Base-by-base conservation (phyloP, 2,329 filamentous ascomycete species). In the Davidsoniella eucalypti region DNA sequence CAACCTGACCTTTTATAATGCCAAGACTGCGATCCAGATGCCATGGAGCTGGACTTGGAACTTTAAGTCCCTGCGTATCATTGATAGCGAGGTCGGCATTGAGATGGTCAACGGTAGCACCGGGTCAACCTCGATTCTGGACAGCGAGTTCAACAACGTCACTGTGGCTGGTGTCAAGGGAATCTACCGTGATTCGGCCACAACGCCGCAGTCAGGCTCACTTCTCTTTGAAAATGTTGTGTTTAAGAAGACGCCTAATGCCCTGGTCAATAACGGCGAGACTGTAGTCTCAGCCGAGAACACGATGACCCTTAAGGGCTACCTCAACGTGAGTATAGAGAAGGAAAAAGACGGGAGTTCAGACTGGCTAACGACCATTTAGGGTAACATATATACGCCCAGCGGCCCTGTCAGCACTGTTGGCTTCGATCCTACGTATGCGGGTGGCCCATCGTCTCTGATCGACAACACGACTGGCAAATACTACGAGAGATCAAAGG, bases 11-110 rank as follows among this genome's bases (percentile, higher is more conserved):
- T 82, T 86, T 64, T 75, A 73, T 57, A 69, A 72, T 54, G 75
- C 76, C 56, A 67, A 78, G 57, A 82, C 78, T 9, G 83, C 78
- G 44, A 77, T 86, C 52, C 74, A 72, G 61, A 79, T 84, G 67
- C 73, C 81, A 54, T 87, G 82, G 82, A 76, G 82, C 61, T 87
- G 82, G 83, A 74, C 77, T 1, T 87, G 80, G 78, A 80, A 77
- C 4, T 83, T 84, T 67, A 82, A 83, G 63, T 76, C 73, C 18
- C 60, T 84, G 17, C 67, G 64, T 23, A 75, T 85, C 62, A 71
- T 76, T 58, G 70, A 81, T 59, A 83, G 79, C 59, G 66, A 66
- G 8, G 68, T 83, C 29, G 83, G 80, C 10, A 68, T 86, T 52
- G 78, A 84, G 59, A 80, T 87, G 70, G 71, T 69, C 47, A 64